Evolutionary conservation across 306 rosid species (phyloP).

Genomic region (Pachyrhizus erosus): DNA sequence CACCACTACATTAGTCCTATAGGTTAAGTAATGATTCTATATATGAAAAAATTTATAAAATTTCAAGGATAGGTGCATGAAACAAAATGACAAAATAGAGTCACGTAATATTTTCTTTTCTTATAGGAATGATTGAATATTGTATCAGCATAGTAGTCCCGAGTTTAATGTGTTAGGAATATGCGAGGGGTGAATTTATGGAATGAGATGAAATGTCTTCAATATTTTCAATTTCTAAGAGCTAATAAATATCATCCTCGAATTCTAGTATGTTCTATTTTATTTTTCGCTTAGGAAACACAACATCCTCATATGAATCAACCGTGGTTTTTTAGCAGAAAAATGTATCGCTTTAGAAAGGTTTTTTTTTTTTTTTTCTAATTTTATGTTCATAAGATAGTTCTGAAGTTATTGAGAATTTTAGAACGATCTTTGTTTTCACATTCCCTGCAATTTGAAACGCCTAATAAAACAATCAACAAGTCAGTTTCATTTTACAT

Average conservation of each 20-base stretch:
- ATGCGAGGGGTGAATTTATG: background rate
- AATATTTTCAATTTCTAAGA: background rate
- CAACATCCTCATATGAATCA: background rate
- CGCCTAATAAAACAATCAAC: background rate
- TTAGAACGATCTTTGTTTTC: background rate
- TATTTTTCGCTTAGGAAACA: too few species aligned
- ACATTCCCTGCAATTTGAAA: background rate
- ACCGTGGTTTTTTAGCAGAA: background rate
- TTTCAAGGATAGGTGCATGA: background rate
- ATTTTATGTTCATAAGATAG: background rate
- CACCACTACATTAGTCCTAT: too few species aligned
- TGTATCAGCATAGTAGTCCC: background rate
- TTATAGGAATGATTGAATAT: background rate
- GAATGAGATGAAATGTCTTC: background rate
- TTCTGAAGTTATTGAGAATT: conserved; percentile 1
- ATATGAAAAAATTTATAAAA: conserved; percentile 6
- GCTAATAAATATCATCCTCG: background rate
- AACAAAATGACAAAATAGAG: conserved; percentile 26
- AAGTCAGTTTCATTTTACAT: background rate
- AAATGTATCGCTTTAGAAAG: background rate
- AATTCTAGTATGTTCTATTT: background rate
- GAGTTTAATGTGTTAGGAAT: background rate
- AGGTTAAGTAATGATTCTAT: conserved; percentile 4
- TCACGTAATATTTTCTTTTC: background rate
- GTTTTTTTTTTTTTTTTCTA: background rate